Percentiles rank a stretch among this genome's conserved stretches.
phyloP scores from a whole-genome alignment of 306 rosid genomes.

The Begonia fuchsioides region DNA sequence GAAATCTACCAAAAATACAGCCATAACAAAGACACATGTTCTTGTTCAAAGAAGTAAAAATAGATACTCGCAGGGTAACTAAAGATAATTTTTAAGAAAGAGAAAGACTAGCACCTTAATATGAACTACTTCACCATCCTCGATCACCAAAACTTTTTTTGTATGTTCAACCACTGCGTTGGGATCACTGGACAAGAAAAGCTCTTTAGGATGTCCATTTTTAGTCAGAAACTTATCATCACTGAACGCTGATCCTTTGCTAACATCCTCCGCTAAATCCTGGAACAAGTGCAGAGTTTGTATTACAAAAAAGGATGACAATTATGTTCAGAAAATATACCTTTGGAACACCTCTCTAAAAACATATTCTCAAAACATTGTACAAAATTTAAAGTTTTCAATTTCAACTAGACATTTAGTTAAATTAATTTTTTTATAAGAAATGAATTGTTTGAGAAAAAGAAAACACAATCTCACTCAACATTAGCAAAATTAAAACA shows the following conservation, averaged over 20 bases:
- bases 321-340: neutral
- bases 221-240: constrained; percentile 68
- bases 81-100: neutral
- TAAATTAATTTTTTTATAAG: too few species aligned
- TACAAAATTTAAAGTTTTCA: neutral
- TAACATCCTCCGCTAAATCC: constrained; percentile 52
- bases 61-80: neutral
- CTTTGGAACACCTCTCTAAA: neutral
- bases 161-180: constrained; percentile 94
- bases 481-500: too few species aligned
- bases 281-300: constrained; percentile 15
- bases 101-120: constrained; percentile 48
- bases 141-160: constrained; percentile 80
- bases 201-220: constrained; percentile 66
- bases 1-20: neutral
- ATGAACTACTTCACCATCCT: constrained; percentile 96
- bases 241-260: constrained; percentile 59
- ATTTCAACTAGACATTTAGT: too few species aligned
- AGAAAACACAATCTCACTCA: too few species aligned
- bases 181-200: constrained; percentile 93
- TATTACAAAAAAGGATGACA: constrained; percentile 1
- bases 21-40: too few species aligned
- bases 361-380: neutral
- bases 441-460: too few species aligned
- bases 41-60: neutral